phyloP scores from a whole-genome alignment of 2,329 filamentous ascomycete species.

The Cercospora beticola region DNA sequence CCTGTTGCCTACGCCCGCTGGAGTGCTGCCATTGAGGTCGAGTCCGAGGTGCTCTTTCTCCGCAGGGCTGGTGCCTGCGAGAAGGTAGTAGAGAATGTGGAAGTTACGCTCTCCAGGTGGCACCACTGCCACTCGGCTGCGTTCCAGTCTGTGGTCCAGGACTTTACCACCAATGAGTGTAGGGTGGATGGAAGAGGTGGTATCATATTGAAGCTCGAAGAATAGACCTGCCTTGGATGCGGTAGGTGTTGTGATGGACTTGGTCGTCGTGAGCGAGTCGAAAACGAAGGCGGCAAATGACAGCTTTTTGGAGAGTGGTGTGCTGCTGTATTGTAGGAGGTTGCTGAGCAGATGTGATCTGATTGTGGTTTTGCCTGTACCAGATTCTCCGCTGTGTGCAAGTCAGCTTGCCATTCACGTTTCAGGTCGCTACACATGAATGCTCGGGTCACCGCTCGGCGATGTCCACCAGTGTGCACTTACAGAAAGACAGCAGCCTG shows the following conservation, averaged over 20 bases:
- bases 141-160: conserved; percentile 86
- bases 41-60: conserved; percentile 84
- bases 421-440: neutral
- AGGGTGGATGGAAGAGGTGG: conserved; percentile 76
- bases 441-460: neutral
- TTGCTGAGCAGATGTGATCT: conserved; percentile 84
- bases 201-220: conserved; percentile 96
- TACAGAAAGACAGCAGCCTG: conserved; percentile 92
- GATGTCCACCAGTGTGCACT: conserved; percentile 43
- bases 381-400: conserved; percentile 77
- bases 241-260: conserved; percentile 90
- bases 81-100: conserved; percentile 90
- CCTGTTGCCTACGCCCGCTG: conserved; percentile 57
- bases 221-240: conserved; percentile 95
- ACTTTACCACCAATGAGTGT: conserved; percentile 91
- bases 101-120: conserved; percentile 96
- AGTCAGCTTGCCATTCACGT: conserved; percentile 19
- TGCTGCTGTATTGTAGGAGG: conserved; percentile 84
- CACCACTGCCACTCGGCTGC: conserved; percentile 85
- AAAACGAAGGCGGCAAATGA: conserved; percentile 94
- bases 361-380: conserved; percentile 92
- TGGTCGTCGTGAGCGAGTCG: conserved; percentile 93
- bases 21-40: conserved; percentile 44
- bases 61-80: conserved; percentile 84
- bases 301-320: conserved; percentile 87